Evolutionary conservation across 208 protist species (phyloP).

Genomic region (Leishmania mexicana): DNA sequence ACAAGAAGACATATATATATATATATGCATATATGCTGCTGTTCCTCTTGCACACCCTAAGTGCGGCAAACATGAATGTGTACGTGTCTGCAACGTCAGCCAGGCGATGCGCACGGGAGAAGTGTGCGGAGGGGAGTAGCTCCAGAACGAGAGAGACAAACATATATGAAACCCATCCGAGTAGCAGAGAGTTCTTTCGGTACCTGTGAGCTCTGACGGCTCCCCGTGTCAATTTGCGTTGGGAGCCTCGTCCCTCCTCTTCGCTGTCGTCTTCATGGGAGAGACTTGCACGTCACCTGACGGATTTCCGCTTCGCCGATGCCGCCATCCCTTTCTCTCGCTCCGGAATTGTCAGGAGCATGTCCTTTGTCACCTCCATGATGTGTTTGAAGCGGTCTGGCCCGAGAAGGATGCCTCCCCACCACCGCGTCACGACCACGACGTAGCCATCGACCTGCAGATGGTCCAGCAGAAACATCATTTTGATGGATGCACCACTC

Average conservation of each 20-base stretch:
- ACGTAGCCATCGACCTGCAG: slow-evolving; percentile 82
- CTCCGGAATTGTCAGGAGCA: slow-evolving; percentile 71
- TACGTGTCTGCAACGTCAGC: background rate
- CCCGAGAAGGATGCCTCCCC: slow-evolving; percentile 94
- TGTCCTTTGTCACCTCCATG: slow-evolving; percentile 80
- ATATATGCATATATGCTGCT: background rate
- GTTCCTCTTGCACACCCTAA: background rate
- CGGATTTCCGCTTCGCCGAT: slow-evolving; percentile 1
- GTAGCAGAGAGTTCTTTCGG: background rate
- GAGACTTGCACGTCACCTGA: background rate
- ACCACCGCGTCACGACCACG: slow-evolving; percentile 96
- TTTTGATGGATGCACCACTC: slow-evolving; percentile 74
- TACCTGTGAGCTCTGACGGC: background rate
- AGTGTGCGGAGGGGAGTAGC: background rate
- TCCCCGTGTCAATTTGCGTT: background rate
- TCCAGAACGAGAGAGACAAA: background rate
- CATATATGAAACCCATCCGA: background rate
- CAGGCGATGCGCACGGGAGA: background rate
- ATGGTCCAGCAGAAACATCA: slow-evolving; percentile 90
- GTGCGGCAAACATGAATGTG: background rate
- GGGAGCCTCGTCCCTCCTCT: background rate
- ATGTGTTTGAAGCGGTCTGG: slow-evolving; percentile 95
- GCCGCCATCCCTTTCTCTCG: slow-evolving; percentile 34
- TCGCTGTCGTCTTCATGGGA: background rate
- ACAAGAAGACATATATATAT: background rate